Evolutionary conservation across 2,329 filamentous ascomycete genomes (phyloP).

Genomic region (Ramularia endophylla): DNA sequence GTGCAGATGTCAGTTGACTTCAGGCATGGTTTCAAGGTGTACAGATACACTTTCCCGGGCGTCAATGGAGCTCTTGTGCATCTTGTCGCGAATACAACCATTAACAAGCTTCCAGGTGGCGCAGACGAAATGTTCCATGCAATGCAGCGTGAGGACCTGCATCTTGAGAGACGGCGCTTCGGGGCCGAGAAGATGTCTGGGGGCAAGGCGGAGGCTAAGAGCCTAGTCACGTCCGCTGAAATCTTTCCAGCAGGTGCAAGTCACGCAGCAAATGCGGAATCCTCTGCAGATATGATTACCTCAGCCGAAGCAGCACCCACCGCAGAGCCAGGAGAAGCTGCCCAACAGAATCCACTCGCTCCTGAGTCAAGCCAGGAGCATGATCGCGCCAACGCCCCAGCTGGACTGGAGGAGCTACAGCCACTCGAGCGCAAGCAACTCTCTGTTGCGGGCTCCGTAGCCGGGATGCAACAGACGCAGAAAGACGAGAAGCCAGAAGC

Average conservation of each 20-base stretch:
- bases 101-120: conserved; percentile 49
- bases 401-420: too few relatives aligned
- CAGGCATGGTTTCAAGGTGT: conserved; percentile 37
- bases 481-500: not conserved
- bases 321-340: not conserved
- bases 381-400: too few relatives aligned
- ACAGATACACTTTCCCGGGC: conserved; percentile 44
- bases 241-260: conserved; percentile 1
- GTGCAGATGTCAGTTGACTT: conserved; percentile 32
- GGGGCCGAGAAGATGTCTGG: conserved; percentile 15
- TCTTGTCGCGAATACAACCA: conserved; percentile 49
- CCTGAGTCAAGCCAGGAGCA: too few relatives aligned
- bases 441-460: too few relatives aligned
- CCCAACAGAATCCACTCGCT: not conserved
- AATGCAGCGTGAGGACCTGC: conserved; percentile 38
- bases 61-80: conserved; percentile 45
- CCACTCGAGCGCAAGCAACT: too few relatives aligned
- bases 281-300: too few relatives aligned
- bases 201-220: conserved; percentile 6
- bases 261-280: not conserved
- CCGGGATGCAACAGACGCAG: too few relatives aligned
- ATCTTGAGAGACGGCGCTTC: conserved; percentile 28
- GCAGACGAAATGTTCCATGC: conserved; percentile 56
- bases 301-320: not conserved
- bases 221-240: not conserved